Base-by-base conservation (phyloP, 768 basidiomycete genomes). In the Gymnopilus junonius region DNA sequence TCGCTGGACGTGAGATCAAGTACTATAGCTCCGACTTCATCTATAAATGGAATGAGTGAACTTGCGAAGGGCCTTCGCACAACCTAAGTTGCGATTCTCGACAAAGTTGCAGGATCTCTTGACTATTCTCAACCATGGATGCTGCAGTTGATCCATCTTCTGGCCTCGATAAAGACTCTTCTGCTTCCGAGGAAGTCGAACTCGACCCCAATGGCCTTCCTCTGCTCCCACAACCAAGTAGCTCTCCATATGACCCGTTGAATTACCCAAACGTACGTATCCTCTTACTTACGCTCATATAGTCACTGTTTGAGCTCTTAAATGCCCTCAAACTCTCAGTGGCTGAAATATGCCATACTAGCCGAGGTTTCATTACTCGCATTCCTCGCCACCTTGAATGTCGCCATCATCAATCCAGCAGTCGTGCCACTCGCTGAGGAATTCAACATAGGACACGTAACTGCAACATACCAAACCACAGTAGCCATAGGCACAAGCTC, bases 151-250 rank as follows among this genome's bases (percentile, higher is more conserved):
- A 29, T 23, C 6, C 25, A 21, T 35, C 39, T 20, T 7, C 31
- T 46, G 51, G 37, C 3, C 29, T 53, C n/a, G 50, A 53, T 27
- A 34, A 48, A 39, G 25, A 45, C 0, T 43, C 40, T n/a, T 29
- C 45, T 21, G 12, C 40, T 11, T 29, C 21, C n/a, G 40, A 35
- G 45, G 42, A 21, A 34, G 37, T 73, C 43, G 79, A 77, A 65
- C 63, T 78, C 46, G 80, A 79, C 62, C 67, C 67, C 15, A 66
- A 65, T 31, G 79, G 79, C 17, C 74, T 82, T 14, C 76, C 80
- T 14, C 75, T 83, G 51, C 71, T 79, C 43, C 80, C 82, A 31
- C 81, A 83, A 48, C 80, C 80, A 15, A 74, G 79, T 3, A 65
- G 67, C 39, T 76, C 75, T 15, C 74, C 75, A n/a, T 71, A 70